Percentiles rank a stretch among this genome's conserved stretches.
phyloP scores from a whole-genome alignment of 352 stramenopile species.

The Globisporangium cystogenes region DNA sequence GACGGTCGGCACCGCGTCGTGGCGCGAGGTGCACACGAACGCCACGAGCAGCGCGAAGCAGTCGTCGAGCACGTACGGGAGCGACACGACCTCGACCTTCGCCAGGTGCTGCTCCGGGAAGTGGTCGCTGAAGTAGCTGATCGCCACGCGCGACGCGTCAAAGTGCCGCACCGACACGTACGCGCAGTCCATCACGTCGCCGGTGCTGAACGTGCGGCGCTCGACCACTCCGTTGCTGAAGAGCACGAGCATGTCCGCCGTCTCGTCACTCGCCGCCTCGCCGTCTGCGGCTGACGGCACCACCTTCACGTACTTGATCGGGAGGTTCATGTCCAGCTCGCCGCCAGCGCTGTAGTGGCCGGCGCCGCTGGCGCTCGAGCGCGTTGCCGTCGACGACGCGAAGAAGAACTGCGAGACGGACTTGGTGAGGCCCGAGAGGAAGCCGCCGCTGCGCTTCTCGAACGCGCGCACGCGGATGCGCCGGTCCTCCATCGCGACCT shows the following conservation, averaged over 20 bases:
- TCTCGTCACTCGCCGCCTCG: conserved; percentile 21
- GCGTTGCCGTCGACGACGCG: conserved; percentile 27
- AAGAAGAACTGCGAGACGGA: conserved; percentile 82
- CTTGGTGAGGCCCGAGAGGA: conserved; percentile 65
- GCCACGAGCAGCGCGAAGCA: conserved; percentile 57
- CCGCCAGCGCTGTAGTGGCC: conserved; percentile 1
- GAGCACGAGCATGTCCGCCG: conserved; percentile 59
- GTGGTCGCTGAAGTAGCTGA: conserved; percentile 65
- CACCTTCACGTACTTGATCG: conserved; percentile 50
- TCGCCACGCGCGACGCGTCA: conserved; percentile 49
- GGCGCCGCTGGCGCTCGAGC: conserved; percentile 12
- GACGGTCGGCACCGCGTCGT: conserved; percentile 27
- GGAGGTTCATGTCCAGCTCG: conserved; percentile 40
- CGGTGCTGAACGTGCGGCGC: conserved; percentile 59
- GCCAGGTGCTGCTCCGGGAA: conserved; percentile 55
- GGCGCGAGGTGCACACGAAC: conserved; percentile 54
- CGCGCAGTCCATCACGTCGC: conserved; percentile 59
- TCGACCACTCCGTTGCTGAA: conserved; percentile 62
- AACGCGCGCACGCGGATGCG: conserved; percentile 72
- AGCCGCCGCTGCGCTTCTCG: conserved; percentile 59
- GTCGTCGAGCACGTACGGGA: conserved; percentile 55
- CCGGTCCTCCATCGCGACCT: conserved; percentile 72
- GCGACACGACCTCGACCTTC: conserved; percentile 58
- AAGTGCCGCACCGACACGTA: conserved; percentile 53
- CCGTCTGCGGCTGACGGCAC: conserved; percentile 24